Evolutionary conservation across 768 basidiomycete species (phyloP), one percentile per base, ranked within the genome.

Genomic region (Filobasidium wieringae): DNA sequence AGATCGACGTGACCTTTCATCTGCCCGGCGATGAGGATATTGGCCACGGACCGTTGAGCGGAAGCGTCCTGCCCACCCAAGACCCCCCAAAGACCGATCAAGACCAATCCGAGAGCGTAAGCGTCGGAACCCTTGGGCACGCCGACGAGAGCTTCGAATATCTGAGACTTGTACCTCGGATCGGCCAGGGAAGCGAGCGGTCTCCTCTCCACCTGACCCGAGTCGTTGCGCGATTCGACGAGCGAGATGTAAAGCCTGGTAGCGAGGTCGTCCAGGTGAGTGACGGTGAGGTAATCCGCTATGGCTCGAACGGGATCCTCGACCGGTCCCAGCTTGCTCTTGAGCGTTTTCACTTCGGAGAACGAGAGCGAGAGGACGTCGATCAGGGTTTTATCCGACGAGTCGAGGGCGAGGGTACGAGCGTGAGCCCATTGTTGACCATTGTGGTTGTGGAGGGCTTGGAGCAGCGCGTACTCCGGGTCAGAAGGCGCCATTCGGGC

Each of bases 31-130:
- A 68, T 66, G 2, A 73, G 57, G 41, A 70, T 65, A n/a, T 63
- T 61, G 14, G 68, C 68, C 6, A 73, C 59, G 32, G 65, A 60
- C 0, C 61, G 64, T 60, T 71, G 70, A 36, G 66, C 61, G 2
- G 37, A 37, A 6, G 68, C 51, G 3, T 66, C 53, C 14, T 70
- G 66, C 37, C 64, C 63, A 30, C 62, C 56, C 36, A 73, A 62
- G 4, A 69, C 55, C 17, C 68, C 66, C 72, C 72, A 73, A 1
- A 73, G 55, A 40, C 68, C 72, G 31, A 71, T 69, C 17, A 70
- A 51, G 22, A 73, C 72, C 39, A 73, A 55, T 22, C 67, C 72
- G 1, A 73, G 60, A n/a, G 66, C 68, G 41, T 69, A 67, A 2
- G 68, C 62, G 7, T 67, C 58, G 1, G 70, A 66, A 36, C 66